phyloP scores from a whole-genome alignment of 768 basidiomycete species.

The Amyloporia xantha region DNA sequence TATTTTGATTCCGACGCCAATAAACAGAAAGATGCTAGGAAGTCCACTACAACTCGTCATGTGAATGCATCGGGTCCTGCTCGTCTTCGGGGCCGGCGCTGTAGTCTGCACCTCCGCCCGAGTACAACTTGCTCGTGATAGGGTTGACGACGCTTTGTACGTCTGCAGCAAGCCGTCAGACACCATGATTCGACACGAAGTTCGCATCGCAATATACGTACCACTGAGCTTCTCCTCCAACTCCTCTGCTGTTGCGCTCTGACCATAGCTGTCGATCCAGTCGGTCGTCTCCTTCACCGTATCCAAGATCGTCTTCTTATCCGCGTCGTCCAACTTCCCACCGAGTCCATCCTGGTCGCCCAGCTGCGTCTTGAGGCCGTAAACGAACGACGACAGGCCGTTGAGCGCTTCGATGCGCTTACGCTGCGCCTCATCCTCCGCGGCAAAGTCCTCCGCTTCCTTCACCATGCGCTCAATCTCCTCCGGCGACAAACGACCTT shows the following conservation, averaged over 20 bases:
- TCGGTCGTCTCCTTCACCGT: slow-evolving; percentile 86
- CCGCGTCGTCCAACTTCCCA: slow-evolving; percentile 75
- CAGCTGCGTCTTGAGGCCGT: slow-evolving; percentile 84
- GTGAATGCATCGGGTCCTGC: slow-evolving; percentile 32
- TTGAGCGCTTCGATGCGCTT: slow-evolving; percentile 85
- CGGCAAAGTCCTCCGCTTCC: slow-evolving; percentile 87
- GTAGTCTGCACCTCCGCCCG: slow-evolving; percentile 20
- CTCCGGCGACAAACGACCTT: slow-evolving; percentile 62
- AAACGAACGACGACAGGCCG: slow-evolving; percentile 75
- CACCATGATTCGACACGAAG: slow-evolving; percentile 6
- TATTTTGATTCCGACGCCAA: background rate
- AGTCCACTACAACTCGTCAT: slow-evolving; percentile 36
- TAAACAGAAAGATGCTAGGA: background rate
- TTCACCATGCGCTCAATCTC: slow-evolving; percentile 93
- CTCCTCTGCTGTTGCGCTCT: slow-evolving; percentile 75
- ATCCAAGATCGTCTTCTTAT: slow-evolving; percentile 78
- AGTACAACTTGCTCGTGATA: slow-evolving; percentile 81
- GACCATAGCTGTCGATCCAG: slow-evolving; percentile 86
- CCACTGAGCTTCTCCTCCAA: slow-evolving; percentile 81
- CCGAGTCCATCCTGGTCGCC: slow-evolving; percentile 87
- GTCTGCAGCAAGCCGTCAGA: slow-evolving; percentile 27
- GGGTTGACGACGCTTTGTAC: slow-evolving; percentile 74
- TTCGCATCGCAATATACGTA: too few species aligned
- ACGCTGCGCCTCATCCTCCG: slow-evolving; percentile 70
- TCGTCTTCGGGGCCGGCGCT: slow-evolving; percentile 27